Base-by-base conservation (phyloP, 129 eudicot genomes). In the Lactuca sativa region DNA sequence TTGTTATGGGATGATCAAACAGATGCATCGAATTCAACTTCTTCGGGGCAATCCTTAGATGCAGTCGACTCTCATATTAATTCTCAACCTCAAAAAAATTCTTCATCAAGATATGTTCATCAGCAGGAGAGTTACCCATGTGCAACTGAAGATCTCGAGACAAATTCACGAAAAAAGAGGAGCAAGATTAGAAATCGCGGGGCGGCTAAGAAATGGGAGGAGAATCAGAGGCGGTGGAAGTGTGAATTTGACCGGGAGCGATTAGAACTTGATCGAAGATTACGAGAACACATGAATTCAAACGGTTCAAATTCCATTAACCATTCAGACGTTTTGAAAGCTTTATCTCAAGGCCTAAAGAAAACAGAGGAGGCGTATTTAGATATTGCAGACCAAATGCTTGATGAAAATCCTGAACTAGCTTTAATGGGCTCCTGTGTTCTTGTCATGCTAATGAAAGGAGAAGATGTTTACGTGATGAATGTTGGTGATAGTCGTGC, bases 381-480 rank as follows among this genome's bases (percentile, higher is more conserved):
- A 64, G 95, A 90, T 76, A 74, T 92, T 73, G 98, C 98, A 41
- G 98, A 92, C 75, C 80, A 81, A 80, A 92, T 86, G 98, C 73
- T 84, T 38, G 78, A 66, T 69, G 96, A 92, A 71, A 92, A 89
- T 80, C 98, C 98, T 43, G 98, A 89, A 82, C 65, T 92, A 63
- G 85, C 96, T 65, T 80, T 92, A 77, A 92, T 92, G 98, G 98
- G 98, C 6, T 92, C 98, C 56, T 92, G 98, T 77, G 96, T 89
- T 72, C 91, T 92, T 70, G 95, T 83, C 30, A 92, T 89, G 96
- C 73, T 92, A 62, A 92, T 92, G 98, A 92, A 92, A 74, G 98
- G 98, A 12, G 98, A 92, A 31, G 98, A 92, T 80, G 96, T 92
- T 56, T 92, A 89, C 65, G 92, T 92, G 75, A 84, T 92, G 95